phyloP scores from a whole-genome alignment of 202 grass and related monocot species.

The Eragrostis tef region DNA sequence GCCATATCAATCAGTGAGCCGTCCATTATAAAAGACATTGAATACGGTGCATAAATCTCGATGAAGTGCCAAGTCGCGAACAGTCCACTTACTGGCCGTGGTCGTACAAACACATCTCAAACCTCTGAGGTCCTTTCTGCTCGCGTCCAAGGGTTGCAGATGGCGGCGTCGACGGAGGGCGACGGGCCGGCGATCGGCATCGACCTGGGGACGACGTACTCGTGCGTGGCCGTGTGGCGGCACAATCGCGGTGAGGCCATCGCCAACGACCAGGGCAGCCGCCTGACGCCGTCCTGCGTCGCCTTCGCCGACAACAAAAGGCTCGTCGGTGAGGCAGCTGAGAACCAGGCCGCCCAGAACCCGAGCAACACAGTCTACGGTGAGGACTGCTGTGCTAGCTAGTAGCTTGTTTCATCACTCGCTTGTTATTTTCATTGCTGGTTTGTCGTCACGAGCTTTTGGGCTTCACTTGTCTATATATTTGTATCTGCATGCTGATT shows the following conservation, averaged over 20 bases:
- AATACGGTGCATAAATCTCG: no score
- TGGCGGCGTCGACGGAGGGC: conserved; percentile 13
- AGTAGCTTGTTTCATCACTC: no score
- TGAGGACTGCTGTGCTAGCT: conserved; percentile 28
- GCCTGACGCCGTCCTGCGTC: conserved; percentile 77
- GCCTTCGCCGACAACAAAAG: conserved; percentile 64
- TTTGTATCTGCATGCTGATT: no score
- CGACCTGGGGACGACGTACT: conserved; percentile 84
- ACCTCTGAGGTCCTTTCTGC: no score
- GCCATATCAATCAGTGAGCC: no score
- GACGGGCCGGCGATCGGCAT: conserved; percentile 78
- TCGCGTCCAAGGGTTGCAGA: background rate
- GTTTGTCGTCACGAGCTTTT: no score
- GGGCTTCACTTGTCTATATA: no score
- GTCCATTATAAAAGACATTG: no score
- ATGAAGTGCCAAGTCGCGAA: no score
- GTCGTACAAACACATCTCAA: no score
- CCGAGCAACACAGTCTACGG: conserved; percentile 72
- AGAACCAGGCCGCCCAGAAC: conserved; percentile 85
- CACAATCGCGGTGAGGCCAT: conserved; percentile 76
- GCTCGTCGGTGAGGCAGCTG: conserved; percentile 69
- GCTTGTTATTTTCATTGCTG: background rate
- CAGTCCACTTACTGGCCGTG: no score
- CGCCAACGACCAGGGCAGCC: conserved; percentile 81
- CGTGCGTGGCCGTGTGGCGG: conserved; percentile 85